Evolutionary conservation across 2,329 filamentous ascomycete species (phyloP).

Genomic region (Hypoxylon sp.): DNA sequence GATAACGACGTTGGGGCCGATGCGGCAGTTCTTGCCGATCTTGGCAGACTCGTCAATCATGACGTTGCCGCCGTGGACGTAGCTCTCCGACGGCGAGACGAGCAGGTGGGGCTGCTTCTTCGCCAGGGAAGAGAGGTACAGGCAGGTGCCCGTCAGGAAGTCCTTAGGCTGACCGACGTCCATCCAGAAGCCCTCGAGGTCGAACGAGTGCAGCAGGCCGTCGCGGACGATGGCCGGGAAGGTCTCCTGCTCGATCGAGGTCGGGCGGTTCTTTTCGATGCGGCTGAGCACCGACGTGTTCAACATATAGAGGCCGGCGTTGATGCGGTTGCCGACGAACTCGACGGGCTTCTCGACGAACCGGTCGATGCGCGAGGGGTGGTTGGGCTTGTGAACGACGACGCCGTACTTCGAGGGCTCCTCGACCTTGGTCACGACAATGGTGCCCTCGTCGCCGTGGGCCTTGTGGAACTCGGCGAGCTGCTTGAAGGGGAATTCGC

Average conservation of each 20-base stretch:
- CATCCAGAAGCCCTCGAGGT: slow-evolving; percentile 99
- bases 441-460: slow-evolving; percentile 96
- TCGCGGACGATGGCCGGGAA: slow-evolving; percentile 95
- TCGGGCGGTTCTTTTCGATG: slow-evolving; percentile 90
- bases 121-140: slow-evolving; percentile 92
- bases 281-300: slow-evolving; percentile 91
- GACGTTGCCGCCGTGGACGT: slow-evolving; percentile 93
- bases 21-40: slow-evolving; percentile 98
- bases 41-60: slow-evolving; percentile 93
- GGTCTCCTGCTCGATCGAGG: slow-evolving; percentile 98
- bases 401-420: slow-evolving; percentile 99
- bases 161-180: slow-evolving; percentile 99
- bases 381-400: slow-evolving; percentile 94
- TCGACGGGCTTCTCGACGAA: slow-evolving; percentile 99
- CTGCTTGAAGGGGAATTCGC: slow-evolving; percentile 94
- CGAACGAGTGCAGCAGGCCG: slow-evolving; percentile 92
- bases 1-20: slow-evolving; percentile 96
- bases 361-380: slow-evolving; percentile 92
- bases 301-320: slow-evolving; percentile 97
- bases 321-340: slow-evolving; percentile 98
- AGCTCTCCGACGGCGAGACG: slow-evolving; percentile 77
- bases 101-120: slow-evolving; percentile 92
- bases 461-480: slow-evolving; percentile 91
- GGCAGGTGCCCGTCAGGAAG: slow-evolving; percentile 94
- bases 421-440: slow-evolving; percentile 98